phyloP scores from a whole-genome alignment of 2,329 filamentous ascomycete species.

The Claviceps sp. region DNA sequence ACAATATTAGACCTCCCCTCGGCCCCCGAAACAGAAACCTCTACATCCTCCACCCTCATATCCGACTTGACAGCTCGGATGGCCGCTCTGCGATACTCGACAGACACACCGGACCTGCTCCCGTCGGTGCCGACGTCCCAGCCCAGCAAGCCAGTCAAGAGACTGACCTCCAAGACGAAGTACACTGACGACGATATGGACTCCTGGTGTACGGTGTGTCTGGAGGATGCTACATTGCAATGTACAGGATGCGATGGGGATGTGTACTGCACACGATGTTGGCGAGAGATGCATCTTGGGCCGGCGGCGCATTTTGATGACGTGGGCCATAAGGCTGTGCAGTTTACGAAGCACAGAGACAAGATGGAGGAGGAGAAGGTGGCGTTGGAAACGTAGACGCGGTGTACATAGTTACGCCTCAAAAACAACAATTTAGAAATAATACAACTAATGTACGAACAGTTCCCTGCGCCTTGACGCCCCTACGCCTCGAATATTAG shows the following conservation, averaged over 20 bases:
- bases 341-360: slow-evolving; percentile 31
- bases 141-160: slow-evolving; percentile 27
- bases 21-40: not conserved
- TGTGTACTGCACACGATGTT: slow-evolving; percentile 66
- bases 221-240: slow-evolving; percentile 59
- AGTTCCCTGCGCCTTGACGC: no score
- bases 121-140: slow-evolving; percentile 36
- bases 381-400: slow-evolving; percentile 20
- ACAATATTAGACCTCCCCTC: not conserved
- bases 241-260: slow-evolving; percentile 62
- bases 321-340: slow-evolving; percentile 52
- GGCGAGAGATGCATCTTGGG: slow-evolving; percentile 67
- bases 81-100: slow-evolving; percentile 31
- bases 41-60: slow-evolving; percentile 5
- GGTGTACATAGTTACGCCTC: not conserved
- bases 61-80: slow-evolving; percentile 38
- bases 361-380: slow-evolving; percentile 20
- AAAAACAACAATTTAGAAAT: not conserved
- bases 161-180: slow-evolving; percentile 25
- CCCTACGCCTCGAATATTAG: no score
- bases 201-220: slow-evolving; percentile 72
- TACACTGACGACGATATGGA: slow-evolving; percentile 60
- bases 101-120: slow-evolving; percentile 26
- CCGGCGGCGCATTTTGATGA: slow-evolving; percentile 59
- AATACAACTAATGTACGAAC: no score